These are phyloP conservation scores for Syzygium syzygioides DNA, from an alignment of 441 rosid genomes.

Conservation along the genomic window DNA sequence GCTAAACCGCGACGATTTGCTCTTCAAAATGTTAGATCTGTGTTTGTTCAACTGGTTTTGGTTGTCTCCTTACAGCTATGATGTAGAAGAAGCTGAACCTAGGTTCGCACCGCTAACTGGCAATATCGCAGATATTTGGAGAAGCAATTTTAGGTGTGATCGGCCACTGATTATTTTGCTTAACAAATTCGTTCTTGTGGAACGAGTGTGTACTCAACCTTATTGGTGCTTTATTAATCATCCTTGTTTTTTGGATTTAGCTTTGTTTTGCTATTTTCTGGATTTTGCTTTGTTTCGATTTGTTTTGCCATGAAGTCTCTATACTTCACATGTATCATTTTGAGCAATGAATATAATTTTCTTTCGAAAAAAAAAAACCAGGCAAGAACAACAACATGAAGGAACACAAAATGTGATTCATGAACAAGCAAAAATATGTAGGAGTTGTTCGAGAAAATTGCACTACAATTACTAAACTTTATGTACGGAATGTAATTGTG, in stretches of 20 bases:
- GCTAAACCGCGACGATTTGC: not conserved
- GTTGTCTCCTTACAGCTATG: rapidly evolving
- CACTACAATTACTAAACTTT: not conserved
- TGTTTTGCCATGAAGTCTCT: not conserved
- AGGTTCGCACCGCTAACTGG: not conserved
- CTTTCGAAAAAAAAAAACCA: not conserved
- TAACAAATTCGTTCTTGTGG: not conserved
- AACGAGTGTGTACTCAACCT: not conserved
- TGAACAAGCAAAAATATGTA: not conserved
- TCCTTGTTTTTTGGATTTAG: not conserved
- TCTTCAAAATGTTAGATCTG: not conserved
- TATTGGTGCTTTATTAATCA: not conserved
- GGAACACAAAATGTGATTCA: not conserved
- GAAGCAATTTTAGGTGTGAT: not conserved
- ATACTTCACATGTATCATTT: not conserved
- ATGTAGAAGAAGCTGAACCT: not conserved
- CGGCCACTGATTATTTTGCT: no score
- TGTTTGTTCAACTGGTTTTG: rapidly evolving
- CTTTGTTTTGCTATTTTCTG: not conserved
- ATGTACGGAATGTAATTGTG: not conserved
- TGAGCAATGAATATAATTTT: not conserved
- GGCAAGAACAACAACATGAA: not conserved
- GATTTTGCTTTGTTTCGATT: not conserved
- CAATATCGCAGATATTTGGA: rapidly evolving
- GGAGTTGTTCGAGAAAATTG: not conserved